Base-by-base conservation (phyloP, 768 basidiomycete species). In the Mycena filopes region DNA sequence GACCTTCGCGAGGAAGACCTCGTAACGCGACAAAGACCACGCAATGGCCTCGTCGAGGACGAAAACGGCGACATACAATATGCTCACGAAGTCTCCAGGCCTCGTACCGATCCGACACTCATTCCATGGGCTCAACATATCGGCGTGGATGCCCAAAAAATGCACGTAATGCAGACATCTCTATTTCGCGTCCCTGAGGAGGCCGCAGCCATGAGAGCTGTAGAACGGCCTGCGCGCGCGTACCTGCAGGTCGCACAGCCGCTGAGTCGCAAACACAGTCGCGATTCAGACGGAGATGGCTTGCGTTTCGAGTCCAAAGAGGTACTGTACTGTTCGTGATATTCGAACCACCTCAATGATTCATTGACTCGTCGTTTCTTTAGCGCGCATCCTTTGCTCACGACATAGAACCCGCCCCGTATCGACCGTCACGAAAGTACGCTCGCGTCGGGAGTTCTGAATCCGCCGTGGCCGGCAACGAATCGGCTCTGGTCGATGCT, bases 151-250 rank as follows among this genome's bases (percentile, higher is more conserved):
- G 84, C 90, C 16, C 93, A 94, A 75, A 91, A 89, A 78, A 88
- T 96, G 84, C 92, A 95, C 72, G 93, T 96, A 57, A 97, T 97
- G 95, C 95, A 97, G 72, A 89, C 92, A 0, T 91, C 92, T 36
- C 79, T 97, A 55, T 97, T 97, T 73, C 85, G 90, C 47, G 82
- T 87, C 74, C 89, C 89, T 16, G 91, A 93, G 73, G 90, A 91
- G 71, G 89, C 86, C 16, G 90, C 85, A 2, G 87, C 86, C 2
- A 80, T 91, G 59, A 85, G 83, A 68, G 86, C 85, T 36, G 70
- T 86, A 69, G 84, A 83, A 64, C 78, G 84, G 65, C 76, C 77
- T 18, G 66, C 76, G 21, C 78, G 74, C 68, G 77, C 68, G 65
- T 76, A 70, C 76, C 57, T 80, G 33, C 76, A 76, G 20, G 73